A percentile compares a stretch with the other conserved stretches of the same genome.
These are phyloP conservation scores for Mortierella claussenii DNA, from an alignment of 192 early-diverging fungal genomes.

Conservation along the genomic window DNA sequence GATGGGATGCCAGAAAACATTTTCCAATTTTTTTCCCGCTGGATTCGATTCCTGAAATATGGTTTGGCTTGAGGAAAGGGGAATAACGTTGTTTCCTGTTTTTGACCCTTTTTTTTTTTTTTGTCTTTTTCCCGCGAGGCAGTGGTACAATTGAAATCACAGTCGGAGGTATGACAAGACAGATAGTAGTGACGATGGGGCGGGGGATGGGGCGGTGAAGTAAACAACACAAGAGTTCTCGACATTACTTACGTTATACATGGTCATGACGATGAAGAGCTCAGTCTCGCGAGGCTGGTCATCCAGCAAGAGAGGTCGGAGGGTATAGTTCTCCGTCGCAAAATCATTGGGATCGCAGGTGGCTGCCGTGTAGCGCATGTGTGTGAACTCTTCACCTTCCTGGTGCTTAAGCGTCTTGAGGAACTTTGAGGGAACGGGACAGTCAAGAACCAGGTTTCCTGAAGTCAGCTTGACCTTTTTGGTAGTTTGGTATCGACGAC, in stretches of 20 bases:
- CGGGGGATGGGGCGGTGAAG: too few relatives aligned
- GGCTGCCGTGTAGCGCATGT: slow-evolving; percentile 94
- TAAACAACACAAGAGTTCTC: too few relatives aligned
- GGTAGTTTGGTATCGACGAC: slow-evolving; percentile 60
- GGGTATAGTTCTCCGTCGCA: slow-evolving; percentile 72
- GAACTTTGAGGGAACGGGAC: slow-evolving; percentile 71
- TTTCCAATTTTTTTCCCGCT: slow-evolving; percentile 9
- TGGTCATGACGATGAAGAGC: slow-evolving; percentile 86
- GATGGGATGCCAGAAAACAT: too few relatives aligned
- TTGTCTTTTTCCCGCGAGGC: too few relatives aligned
- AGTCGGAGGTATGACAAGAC: slow-evolving; percentile 13
- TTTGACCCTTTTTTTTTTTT: not conserved
- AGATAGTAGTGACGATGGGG: not conserved
- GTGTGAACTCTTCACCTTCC: slow-evolving; percentile 84
- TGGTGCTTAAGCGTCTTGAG: slow-evolving; percentile 61
- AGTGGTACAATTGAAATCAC: too few relatives aligned
- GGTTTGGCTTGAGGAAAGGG: slow-evolving; percentile 4
- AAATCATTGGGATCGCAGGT: slow-evolving; percentile 92
- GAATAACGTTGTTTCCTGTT: slow-evolving; percentile 4
- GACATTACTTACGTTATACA: slow-evolving; percentile 81
- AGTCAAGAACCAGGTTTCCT: slow-evolving; percentile 80
- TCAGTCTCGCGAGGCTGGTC: slow-evolving; percentile 68
- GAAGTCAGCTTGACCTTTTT: slow-evolving; percentile 70
- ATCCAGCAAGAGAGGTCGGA: slow-evolving; percentile 69
- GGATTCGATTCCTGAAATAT: not conserved